Conservation (phyloP, 192 early-diverging fungal genomes). For the Umbelopsis sp. region DNA sequence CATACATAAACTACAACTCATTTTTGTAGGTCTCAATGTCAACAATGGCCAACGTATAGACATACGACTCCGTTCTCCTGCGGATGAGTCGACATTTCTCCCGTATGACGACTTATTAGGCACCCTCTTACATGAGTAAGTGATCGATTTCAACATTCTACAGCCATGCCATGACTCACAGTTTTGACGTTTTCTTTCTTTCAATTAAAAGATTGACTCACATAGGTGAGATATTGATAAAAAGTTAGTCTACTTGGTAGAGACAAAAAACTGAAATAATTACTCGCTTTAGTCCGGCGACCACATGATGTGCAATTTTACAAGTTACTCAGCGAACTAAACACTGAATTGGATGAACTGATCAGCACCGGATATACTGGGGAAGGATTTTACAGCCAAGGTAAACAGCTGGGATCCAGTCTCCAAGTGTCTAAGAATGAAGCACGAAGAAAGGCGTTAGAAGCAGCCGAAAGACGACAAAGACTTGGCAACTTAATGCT, state of each 20-base stretch:
- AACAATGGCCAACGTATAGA: slow-evolving; percentile 67
- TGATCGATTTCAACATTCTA: neutral
- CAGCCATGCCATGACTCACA: neutral
- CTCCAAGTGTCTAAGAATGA: slow-evolving; percentile 40
- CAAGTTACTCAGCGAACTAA: slow-evolving; percentile 53
- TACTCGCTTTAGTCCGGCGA: slow-evolving; percentile 43
- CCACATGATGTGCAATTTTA: slow-evolving; percentile 75
- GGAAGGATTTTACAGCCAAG: slow-evolving; percentile 54
- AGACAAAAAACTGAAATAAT: neutral
- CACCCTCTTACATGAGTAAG: slow-evolving; percentile 77
- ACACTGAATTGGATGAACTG: slow-evolving; percentile 62
- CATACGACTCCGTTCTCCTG: slow-evolving; percentile 61
- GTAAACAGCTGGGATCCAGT: slow-evolving; percentile 48
- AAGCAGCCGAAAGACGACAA: slow-evolving; percentile 58
- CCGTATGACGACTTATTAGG: slow-evolving; percentile 65
- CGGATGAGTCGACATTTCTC: slow-evolving; percentile 56
- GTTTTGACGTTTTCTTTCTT: neutral
- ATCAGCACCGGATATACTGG: slow-evolving; percentile 54
- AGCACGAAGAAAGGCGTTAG: slow-evolving; percentile 42
- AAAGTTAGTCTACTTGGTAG: neutral
- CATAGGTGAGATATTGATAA: slow-evolving; percentile 9
- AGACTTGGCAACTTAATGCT: slow-evolving; percentile 55
- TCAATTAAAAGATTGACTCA: slow-evolving; percentile 36
- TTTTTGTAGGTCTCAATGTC: slow-evolving; percentile 63
- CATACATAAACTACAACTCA: neutral